These are phyloP conservation scores for Diutina rugosa DNA, from an alignment of 1,139 yeast species.

Conservation along the genomic window DNA sequence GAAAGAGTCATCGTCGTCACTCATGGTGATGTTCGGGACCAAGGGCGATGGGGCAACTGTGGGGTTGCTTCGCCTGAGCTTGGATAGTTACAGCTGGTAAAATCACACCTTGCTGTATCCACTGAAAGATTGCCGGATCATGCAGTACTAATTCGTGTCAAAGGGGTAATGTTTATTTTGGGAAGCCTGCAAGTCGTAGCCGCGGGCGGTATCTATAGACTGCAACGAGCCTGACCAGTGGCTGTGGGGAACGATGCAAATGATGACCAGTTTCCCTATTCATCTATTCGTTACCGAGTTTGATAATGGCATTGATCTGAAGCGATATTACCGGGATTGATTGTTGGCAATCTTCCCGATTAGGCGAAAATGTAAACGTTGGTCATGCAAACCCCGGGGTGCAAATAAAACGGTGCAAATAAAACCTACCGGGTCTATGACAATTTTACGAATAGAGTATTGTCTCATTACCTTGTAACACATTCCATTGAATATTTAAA, in stretches of 20 bases:
- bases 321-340: background rate
- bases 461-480: background rate
- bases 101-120: background rate
- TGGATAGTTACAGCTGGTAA: background rate
- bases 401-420: background rate
- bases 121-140: background rate
- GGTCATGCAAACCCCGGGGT: background rate
- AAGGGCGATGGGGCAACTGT: background rate
- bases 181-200: background rate
- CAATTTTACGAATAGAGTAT: background rate
- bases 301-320: background rate
- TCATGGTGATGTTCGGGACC: background rate
- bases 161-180: background rate
- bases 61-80: background rate
- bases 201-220: background rate
- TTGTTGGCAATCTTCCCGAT: background rate
- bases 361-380: background rate
- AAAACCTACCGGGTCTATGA: background rate
- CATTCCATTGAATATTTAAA: background rate
- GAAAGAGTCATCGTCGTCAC: conserved; percentile 32
- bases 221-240: background rate
- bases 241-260: background rate
- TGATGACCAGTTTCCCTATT: too few relatives aligned
- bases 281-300: background rate
- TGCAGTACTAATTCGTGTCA: background rate